Base-by-base conservation (phyloP, 1,284 basidiomycete genomes). In the Trichosporon asahii region DNA sequence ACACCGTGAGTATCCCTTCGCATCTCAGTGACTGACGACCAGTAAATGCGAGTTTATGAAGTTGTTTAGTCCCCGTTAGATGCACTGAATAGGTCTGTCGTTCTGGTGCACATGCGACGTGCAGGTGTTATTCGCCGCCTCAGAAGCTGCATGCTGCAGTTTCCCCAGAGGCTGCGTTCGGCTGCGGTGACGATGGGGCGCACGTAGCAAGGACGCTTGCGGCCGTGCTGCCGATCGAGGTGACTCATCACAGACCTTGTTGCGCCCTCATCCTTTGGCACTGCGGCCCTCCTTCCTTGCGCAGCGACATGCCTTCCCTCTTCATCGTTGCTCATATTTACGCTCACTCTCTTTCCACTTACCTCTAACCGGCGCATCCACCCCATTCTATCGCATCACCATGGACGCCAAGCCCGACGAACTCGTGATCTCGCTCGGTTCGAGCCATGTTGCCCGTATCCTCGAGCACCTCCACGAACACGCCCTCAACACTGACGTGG, bases 1-100 rank as follows among this genome's bases (percentile, higher is more conserved):
- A 89, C 84, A 90, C 80, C 64, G 83, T 84, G 70, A 78, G 83
- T 80, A n/a, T 37, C 31, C 55, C 18, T 18, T 3, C 11, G 11
- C n/a, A n/a, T n/a, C n/a, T n/a, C n/a, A n/a, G n/a, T n/a, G n/a
- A 15, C 57, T 61, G 27, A 61, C 57, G 15, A 31, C 3, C 53
- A 61, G 57, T 61, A 61, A 61, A n/a, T 53, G 49, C 49, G 23
- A 31, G 18, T 61, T 61, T 33, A 61, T 61, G 57, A 31, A 31
- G 57, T 61, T 31, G 57, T 61, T 57, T 61, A 61, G 57, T 61
- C 29, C 57, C 53, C 57, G 57, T 33, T 61, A 61, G 57, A 61
- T 61, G 57, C 57, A 61, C 57, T 61, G 57, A 61, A 33, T 61
- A 61, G 57, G 57, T 61, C 33, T 61, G 57, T 61, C 57, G 27